phyloP scores from a whole-genome alignment of 2,329 filamentous ascomycete species.

The Albophoma yamanashiensis region DNA sequence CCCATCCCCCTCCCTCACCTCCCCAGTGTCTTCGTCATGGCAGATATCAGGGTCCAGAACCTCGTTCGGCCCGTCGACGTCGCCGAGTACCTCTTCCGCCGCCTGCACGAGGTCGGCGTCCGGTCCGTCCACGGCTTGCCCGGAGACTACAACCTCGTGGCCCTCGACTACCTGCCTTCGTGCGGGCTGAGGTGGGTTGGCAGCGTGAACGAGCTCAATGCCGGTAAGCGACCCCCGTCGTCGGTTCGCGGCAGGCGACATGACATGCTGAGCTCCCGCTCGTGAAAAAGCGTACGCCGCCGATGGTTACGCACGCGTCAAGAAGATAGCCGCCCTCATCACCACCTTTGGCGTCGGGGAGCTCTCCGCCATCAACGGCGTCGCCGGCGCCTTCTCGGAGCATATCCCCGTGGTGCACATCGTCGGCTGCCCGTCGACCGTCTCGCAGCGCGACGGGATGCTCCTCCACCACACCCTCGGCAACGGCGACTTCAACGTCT shows the following conservation, averaged over 20 bases:
- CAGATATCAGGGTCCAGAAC: slow-evolving; percentile 29
- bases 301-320: slow-evolving; percentile 69
- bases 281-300: slow-evolving; percentile 54
- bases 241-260: background rate
- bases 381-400: slow-evolving; percentile 66
- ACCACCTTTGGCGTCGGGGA: slow-evolving; percentile 71
- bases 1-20: too few species aligned
- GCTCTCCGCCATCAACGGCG: slow-evolving; percentile 62
- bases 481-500: slow-evolving; percentile 74
- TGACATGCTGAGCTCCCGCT: slow-evolving; percentile 8
- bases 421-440: slow-evolving; percentile 41
- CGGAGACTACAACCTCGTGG: slow-evolving; percentile 61
- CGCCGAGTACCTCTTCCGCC: slow-evolving; percentile 56
- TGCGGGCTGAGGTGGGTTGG: slow-evolving; percentile 53
- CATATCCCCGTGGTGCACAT: slow-evolving; percentile 62
- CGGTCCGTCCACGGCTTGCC: slow-evolving; percentile 59
- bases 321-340: slow-evolving; percentile 57
- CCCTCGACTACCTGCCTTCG: slow-evolving; percentile 54
- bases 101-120: slow-evolving; percentile 53
- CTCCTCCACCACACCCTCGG: slow-evolving; percentile 59
- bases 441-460: slow-evolving; percentile 36
- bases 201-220: slow-evolving; percentile 65
- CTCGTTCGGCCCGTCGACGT: slow-evolving; percentile 45
- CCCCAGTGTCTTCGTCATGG: slow-evolving; percentile 7
- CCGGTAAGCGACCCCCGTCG: slow-evolving; percentile 33